These are phyloP conservation scores for Tolypocladium inflatum DNA, from an alignment of 2,329 filamentous ascomycete genomes.

Conservation along the genomic window DNA sequence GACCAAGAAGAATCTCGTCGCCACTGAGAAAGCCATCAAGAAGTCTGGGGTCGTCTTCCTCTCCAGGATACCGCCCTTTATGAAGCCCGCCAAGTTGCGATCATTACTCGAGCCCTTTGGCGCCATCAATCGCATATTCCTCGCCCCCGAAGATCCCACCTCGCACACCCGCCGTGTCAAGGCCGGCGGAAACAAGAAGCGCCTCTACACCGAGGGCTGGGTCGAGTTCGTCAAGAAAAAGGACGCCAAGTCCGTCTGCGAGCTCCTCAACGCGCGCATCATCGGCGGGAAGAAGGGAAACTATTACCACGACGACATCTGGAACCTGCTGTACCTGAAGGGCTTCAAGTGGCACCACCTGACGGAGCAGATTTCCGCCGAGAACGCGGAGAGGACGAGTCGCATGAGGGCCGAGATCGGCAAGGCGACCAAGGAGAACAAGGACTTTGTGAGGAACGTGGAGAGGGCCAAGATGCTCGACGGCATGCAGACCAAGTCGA, in stretches of 20 bases:
- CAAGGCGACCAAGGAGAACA: constrained; percentile 69
- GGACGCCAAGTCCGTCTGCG: constrained; percentile 67
- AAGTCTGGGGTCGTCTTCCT: constrained; percentile 77
- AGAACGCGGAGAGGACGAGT: constrained; percentile 70
- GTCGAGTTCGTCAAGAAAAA: constrained; percentile 70
- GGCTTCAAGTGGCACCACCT: constrained; percentile 75
- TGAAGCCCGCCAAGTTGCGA: constrained; percentile 73
- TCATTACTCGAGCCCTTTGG: constrained; percentile 69
- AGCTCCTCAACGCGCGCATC: constrained; percentile 65
- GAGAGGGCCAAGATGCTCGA: constrained; percentile 73
- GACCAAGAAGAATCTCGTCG: constrained; percentile 58
- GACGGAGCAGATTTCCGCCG: constrained; percentile 69
- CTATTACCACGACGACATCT: constrained; percentile 79
- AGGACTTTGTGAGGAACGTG: constrained; percentile 69
- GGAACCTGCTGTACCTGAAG: constrained; percentile 73
- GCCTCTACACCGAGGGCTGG: constrained; percentile 77
- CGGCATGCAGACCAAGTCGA: constrained; percentile 55
- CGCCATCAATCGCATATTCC: constrained; percentile 66
- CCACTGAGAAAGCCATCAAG: constrained; percentile 53
- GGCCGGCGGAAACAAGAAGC: constrained; percentile 74
- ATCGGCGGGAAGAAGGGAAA: constrained; percentile 78
- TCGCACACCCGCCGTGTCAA: constrained; percentile 58
- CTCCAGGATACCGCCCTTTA: constrained; percentile 77
- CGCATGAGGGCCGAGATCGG: constrained; percentile 70
- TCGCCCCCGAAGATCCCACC: constrained; percentile 64